phyloP scores from a whole-genome alignment of 441 rosid genomes.

The Metrosideros polymorpha region DNA sequence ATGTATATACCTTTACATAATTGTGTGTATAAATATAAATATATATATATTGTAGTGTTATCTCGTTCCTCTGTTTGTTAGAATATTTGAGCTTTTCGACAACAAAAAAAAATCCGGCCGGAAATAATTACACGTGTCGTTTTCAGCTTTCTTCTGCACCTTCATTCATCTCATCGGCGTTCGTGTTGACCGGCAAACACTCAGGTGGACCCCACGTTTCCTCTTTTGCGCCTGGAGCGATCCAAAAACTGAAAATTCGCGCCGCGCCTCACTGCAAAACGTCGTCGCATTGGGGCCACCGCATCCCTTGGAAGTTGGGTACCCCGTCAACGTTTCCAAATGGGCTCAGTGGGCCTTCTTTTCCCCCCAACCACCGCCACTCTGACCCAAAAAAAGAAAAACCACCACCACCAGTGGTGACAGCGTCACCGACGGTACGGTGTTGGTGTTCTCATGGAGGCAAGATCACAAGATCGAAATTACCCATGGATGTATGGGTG shows the following conservation, averaged over 20 bases:
- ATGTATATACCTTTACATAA: no score
- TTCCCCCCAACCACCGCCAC: not conserved
- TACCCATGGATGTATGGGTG: no score
- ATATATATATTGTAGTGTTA: not conserved
- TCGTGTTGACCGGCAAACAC: not conserved
- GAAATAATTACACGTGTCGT: not conserved
- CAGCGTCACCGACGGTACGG: accelerated
- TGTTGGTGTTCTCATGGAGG: not conserved
- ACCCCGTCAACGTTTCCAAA: not conserved
- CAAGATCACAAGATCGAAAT: not conserved
- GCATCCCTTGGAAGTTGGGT: not conserved
- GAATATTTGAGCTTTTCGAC: not conserved
- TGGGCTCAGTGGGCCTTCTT: not conserved
- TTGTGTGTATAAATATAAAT: not conserved
- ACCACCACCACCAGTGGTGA: not conserved
- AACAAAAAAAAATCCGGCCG: not conserved
- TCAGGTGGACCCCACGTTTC: not conserved
- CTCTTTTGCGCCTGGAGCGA: not conserved
- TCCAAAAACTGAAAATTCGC: not conserved
- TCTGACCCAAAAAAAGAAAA: no score
- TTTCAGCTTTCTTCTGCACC: not conserved
- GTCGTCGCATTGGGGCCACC: not conserved
- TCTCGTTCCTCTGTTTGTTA: not conserved
- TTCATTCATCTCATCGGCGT: not conserved
- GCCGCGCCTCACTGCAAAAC: not conserved